Percentiles rank a stretch among this genome's conserved stretches.
Evolutionary conservation across 129 eudicot species (phyloP).

Genomic region (Arctium lappa): DNA sequence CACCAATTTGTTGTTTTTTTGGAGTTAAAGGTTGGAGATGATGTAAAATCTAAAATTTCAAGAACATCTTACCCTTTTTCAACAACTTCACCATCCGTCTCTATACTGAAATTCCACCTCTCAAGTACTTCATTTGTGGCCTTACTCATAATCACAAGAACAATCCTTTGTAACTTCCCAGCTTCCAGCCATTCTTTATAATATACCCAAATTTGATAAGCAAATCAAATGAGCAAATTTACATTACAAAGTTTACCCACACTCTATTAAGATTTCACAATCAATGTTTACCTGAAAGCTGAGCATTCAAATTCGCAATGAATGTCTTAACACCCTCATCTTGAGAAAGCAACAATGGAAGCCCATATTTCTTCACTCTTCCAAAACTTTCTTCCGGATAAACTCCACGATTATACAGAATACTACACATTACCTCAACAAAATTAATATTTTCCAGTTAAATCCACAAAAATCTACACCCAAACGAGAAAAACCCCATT

Average conservation of each 20-base stretch:
- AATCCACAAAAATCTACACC: background rate
- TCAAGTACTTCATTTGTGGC: constrained; percentile 78
- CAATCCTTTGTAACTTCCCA: constrained; percentile 90
- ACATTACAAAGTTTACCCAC: background rate
- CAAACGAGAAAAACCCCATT: background rate
- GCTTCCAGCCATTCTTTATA: constrained; percentile 87
- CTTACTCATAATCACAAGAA: constrained; percentile 92
- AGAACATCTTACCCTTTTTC: constrained; percentile 64
- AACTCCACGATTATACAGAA: constrained; percentile 86
- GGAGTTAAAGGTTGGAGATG: background rate
- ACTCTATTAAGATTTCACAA: background rate
- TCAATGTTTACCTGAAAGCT: constrained; percentile 67
- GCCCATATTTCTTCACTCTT: constrained; percentile 94
- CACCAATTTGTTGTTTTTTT: background rate
- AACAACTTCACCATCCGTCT: constrained; percentile 80
- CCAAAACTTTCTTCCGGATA: constrained; percentile 90
- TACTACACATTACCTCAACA: constrained; percentile 37
- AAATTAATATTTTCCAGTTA: background rate
- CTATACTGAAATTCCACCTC: constrained; percentile 97
- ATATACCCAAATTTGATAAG: background rate
- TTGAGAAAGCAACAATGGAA: constrained; percentile 87
- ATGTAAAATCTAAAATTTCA: background rate
- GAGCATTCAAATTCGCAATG: constrained; percentile 70
- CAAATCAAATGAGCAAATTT: background rate
- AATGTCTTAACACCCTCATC: constrained; percentile 92